Conservation (phyloP, 2,329 filamentous ascomycete genomes). For the Phymatotrichopsis omnivora region DNA sequence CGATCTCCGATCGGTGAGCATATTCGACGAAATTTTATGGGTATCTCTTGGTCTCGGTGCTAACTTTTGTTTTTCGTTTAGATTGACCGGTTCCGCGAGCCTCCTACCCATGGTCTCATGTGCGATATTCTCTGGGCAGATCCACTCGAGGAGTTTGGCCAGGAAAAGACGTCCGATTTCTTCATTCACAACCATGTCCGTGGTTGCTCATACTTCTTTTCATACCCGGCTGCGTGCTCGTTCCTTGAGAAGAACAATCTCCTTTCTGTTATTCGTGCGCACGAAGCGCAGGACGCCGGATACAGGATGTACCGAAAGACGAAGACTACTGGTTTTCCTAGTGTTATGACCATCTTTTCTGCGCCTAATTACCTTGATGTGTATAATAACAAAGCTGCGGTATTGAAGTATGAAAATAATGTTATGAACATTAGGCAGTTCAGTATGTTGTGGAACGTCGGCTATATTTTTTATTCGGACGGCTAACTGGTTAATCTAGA, state of each 20-base stretch:
- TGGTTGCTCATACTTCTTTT: conserved; percentile 99
- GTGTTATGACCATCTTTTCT: conserved; percentile 99
- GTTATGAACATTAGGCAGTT: conserved; percentile 99
- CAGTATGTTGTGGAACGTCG: conserved; percentile 40
- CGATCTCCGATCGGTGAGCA: conserved; percentile 72
- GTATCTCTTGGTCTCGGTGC: no score
- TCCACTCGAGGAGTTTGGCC: conserved; percentile 93
- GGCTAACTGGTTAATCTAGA: conserved; percentile 37
- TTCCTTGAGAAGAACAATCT: conserved; percentile 99
- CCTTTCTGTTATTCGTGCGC: conserved; percentile 89
- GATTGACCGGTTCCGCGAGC: conserved; percentile 97
- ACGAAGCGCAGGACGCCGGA: conserved; percentile 96
- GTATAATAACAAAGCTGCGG: conserved; percentile 99
- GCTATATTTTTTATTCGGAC: neutral
- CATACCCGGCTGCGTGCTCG: conserved; percentile 89
- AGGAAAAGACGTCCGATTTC: conserved; percentile 96
- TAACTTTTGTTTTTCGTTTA: conserved; percentile 37
- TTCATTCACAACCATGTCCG: conserved; percentile 98
- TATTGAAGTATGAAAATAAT: conserved; percentile 99
- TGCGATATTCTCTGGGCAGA: conserved; percentile 99
- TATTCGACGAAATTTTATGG: conserved; percentile 28
- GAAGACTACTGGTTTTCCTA: conserved; percentile 92
- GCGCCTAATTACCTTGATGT: conserved; percentile 98
- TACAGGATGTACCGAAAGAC: conserved; percentile 99
- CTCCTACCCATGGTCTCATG: conserved; percentile 95